phyloP scores from a whole-genome alignment of 2,329 filamentous ascomycete species.

The Fusarium albidum region DNA sequence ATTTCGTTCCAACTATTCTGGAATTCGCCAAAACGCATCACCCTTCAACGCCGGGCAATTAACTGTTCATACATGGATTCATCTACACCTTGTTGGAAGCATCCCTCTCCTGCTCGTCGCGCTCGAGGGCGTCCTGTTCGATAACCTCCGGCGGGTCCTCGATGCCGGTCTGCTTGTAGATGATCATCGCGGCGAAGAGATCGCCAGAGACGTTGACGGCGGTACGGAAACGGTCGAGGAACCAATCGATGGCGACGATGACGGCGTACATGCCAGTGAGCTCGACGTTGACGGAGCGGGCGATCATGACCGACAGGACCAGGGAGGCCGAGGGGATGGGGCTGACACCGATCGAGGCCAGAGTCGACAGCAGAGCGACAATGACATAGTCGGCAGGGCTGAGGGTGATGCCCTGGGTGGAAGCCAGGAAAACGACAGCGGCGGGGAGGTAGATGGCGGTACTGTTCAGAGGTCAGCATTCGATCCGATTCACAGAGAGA shows the following conservation, averaged over 20 bases:
- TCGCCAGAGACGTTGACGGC: conserved; percentile 61
- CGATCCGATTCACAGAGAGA: background rate
- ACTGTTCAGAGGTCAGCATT: conserved; percentile 33
- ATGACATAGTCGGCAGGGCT: conserved; percentile 57
- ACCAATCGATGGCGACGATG: conserved; percentile 63
- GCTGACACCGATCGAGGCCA: conserved; percentile 62
- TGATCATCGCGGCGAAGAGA: conserved; percentile 45
- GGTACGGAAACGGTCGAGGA: conserved; percentile 64
- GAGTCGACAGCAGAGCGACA: conserved; percentile 56
- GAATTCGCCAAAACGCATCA: background rate
- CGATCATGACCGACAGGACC: conserved; percentile 61
- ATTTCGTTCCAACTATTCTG: conserved; percentile 5
- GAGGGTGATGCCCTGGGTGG: conserved; percentile 56
- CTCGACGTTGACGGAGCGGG: conserved; percentile 52
- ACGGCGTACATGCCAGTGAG: conserved; percentile 61
- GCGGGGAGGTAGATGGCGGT: conserved; percentile 65
- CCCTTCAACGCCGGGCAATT: conserved; percentile 19
- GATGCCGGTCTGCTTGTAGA: conserved; percentile 39
- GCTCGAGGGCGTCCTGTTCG: conserved; percentile 28
- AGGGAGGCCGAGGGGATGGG: conserved; percentile 62
- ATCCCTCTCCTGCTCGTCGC: conserved; percentile 17
- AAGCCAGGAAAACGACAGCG: conserved; percentile 60
- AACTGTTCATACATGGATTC: conserved; percentile 2
- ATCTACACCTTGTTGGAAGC: conserved; percentile 33
- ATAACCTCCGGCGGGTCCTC: conserved; percentile 28